phyloP scores from a whole-genome alignment of 2,329 filamentous ascomycete species.

The Xylariaceae sp. region DNA sequence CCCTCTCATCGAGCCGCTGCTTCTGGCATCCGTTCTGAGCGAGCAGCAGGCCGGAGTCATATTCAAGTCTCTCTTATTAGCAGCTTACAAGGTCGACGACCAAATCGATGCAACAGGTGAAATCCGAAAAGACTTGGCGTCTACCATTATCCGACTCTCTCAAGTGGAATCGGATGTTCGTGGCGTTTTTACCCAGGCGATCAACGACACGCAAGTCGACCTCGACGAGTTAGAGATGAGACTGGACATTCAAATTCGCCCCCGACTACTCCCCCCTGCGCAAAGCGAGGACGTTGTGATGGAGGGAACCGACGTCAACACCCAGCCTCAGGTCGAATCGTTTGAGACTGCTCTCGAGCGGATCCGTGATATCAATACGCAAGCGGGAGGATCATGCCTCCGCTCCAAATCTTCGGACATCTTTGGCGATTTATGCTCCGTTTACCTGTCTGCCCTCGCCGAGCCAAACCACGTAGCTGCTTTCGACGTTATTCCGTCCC shows the following conservation, averaged over 20 bases:
- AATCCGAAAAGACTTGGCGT: constrained; percentile 59
- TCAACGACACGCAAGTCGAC: constrained; percentile 64
- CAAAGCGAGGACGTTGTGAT: constrained; percentile 49
- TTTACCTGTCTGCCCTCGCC: constrained; percentile 44
- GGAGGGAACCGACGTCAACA: constrained; percentile 32
- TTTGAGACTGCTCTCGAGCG: constrained; percentile 28
- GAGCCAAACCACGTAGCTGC: constrained; percentile 37
- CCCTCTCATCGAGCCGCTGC: constrained; percentile 54
- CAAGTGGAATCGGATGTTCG: constrained; percentile 54
- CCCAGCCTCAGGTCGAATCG: constrained; percentile 18
- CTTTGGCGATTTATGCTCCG: constrained; percentile 53
- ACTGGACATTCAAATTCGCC: constrained; percentile 64
- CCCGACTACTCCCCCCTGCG: constrained; percentile 45
- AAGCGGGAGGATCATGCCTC: constrained; percentile 46
- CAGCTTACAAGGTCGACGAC: constrained; percentile 53
- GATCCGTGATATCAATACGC: constrained; percentile 30
- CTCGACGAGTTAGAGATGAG: constrained; percentile 70
- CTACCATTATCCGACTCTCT: constrained; percentile 61
- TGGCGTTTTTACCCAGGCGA: constrained; percentile 59
- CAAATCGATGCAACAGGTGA: constrained; percentile 49
- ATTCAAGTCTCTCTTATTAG: constrained; percentile 59
- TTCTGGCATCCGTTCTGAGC: constrained; percentile 55
- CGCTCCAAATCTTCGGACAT: constrained; percentile 45
- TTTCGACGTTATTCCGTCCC: constrained; percentile 51
- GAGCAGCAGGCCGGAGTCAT: constrained; percentile 59